These are phyloP conservation scores for Hypoxylon fuscum DNA, from an alignment of 495 filamentous ascomycete species.

Conservation along the genomic window DNA sequence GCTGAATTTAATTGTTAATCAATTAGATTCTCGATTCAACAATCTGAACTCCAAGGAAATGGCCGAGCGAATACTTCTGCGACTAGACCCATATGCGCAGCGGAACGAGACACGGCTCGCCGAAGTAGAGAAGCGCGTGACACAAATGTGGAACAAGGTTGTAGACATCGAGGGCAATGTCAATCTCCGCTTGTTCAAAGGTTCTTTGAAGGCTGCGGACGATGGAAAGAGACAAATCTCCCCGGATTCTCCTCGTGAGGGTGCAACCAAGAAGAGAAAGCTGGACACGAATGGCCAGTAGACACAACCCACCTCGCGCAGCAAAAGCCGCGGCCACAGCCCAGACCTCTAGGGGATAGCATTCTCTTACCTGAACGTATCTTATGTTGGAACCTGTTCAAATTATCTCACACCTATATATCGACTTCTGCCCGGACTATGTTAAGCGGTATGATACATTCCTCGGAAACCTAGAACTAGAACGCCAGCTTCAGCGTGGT, in stretches of 20 bases:
- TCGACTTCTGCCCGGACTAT: too few relatives aligned
- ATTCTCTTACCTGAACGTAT: too few relatives aligned
- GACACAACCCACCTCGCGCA: not conserved
- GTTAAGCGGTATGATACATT: too few relatives aligned
- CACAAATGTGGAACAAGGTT: slow-evolving; percentile 13
- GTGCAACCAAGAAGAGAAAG: slow-evolving; percentile 25
- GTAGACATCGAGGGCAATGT: not conserved
- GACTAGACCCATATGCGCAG: slow-evolving; percentile 18
- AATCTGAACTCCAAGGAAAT: slow-evolving; percentile 39
- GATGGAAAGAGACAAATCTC: slow-evolving; percentile 20
- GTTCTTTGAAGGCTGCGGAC: not conserved
- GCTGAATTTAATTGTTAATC: slow-evolving; percentile 20
- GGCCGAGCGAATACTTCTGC: slow-evolving; percentile 31
- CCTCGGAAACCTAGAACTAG: too few relatives aligned
- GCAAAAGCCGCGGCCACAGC: slow-evolving; percentile 3
- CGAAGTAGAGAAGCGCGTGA: slow-evolving; percentile 11
- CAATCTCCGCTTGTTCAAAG: not conserved
- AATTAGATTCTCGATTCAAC: slow-evolving; percentile 32
- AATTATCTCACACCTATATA: too few relatives aligned
- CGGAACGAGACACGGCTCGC: slow-evolving; percentile 22
- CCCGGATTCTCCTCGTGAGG: slow-evolving; percentile 7
- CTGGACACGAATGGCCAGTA: slow-evolving; percentile 8
- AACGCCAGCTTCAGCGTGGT: too few relatives aligned
- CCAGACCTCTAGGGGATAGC: too few relatives aligned
- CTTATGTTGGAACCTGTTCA: not conserved